Conservation (phyloP, 306 rosid genomes). For the Quercus robur region DNA sequence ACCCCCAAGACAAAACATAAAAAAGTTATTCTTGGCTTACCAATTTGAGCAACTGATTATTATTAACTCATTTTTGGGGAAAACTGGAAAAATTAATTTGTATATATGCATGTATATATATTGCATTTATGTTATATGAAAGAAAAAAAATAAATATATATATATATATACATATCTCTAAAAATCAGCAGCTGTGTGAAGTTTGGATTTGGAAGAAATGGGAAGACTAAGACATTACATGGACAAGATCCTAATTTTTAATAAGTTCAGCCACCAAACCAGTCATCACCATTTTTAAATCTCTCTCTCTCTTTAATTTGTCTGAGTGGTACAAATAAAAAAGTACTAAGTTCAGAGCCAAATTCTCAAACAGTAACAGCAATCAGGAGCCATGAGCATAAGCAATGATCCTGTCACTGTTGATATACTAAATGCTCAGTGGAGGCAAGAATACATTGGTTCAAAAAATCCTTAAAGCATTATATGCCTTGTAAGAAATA, state of each 20-base stretch:
- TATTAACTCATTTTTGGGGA: neutral
- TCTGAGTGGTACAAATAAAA: conserved; percentile 3
- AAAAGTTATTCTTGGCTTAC: neutral
- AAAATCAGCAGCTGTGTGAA: neutral
- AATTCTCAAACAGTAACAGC: neutral
- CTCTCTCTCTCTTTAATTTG: neutral
- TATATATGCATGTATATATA: neutral
- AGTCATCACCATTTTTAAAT: neutral
- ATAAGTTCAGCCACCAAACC: neutral
- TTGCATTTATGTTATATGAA: neutral
- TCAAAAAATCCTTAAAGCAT: neutral
- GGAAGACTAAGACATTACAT: neutral
- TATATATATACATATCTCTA: too few species aligned
- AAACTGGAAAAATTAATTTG: neutral
- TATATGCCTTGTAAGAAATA: conserved; percentile 19
- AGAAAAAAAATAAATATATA: neutral
- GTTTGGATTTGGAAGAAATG: neutral
- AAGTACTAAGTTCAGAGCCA: conserved; percentile 1
- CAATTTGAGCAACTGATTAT: neutral
- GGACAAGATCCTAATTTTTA: neutral
- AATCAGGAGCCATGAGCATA: conserved; percentile 2
- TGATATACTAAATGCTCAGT: neutral
- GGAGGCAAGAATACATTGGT: neutral
- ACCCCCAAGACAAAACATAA: neutral
- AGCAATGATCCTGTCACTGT: conserved; percentile 1